These are phyloP conservation scores for Acarospora socialis DNA, from an alignment of 2,329 filamentous ascomycete species.

Conservation along the genomic window DNA sequence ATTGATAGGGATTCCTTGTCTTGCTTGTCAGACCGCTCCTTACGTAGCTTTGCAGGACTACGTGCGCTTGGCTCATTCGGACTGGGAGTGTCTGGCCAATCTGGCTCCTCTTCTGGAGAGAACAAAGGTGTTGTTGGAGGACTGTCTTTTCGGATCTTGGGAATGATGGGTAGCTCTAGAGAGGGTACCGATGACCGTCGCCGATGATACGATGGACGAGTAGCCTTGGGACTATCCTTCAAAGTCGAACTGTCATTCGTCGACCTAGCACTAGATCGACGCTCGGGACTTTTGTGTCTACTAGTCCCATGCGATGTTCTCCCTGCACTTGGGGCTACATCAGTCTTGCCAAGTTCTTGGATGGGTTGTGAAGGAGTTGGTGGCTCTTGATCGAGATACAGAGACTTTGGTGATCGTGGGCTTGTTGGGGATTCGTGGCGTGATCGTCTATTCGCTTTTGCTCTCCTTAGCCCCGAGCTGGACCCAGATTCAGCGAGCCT, in stretches of 20 bases:
- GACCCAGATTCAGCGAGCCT: constrained; percentile 10
- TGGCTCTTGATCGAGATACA: too few relatives aligned
- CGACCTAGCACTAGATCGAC: too few relatives aligned
- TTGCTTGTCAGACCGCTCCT: constrained; percentile 10
- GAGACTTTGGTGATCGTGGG: constrained; percentile 2
- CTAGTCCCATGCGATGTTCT: too few relatives aligned
- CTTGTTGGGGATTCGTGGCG: constrained; percentile 10
- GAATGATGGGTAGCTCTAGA: constrained; percentile 29
- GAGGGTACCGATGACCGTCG: constrained; percentile 35
- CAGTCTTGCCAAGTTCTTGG: too few relatives aligned
- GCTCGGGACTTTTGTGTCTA: too few relatives aligned
- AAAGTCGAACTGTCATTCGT: too few relatives aligned
- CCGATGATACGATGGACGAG: constrained; percentile 21
- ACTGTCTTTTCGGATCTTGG: constrained; percentile 27
- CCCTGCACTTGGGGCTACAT: too few relatives aligned
- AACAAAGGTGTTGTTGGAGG: constrained; percentile 11
- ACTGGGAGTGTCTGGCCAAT: constrained; percentile 6
- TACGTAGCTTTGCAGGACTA: constrained; percentile 3
- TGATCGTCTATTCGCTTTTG: constrained; percentile 12
- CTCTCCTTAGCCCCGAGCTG: constrained; percentile 11
- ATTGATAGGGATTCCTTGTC: neutral
- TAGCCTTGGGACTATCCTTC: constrained; percentile 17
- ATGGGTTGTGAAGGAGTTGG: too few relatives aligned
- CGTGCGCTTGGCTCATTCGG: neutral
- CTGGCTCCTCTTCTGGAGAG: constrained; percentile 7